A percentile compares a stretch with the other conserved stretches of the same genome.
These are phyloP conservation scores for Trypanosoma vivax DNA, from an alignment of 208 protist species.

Conservation along the genomic window DNA sequence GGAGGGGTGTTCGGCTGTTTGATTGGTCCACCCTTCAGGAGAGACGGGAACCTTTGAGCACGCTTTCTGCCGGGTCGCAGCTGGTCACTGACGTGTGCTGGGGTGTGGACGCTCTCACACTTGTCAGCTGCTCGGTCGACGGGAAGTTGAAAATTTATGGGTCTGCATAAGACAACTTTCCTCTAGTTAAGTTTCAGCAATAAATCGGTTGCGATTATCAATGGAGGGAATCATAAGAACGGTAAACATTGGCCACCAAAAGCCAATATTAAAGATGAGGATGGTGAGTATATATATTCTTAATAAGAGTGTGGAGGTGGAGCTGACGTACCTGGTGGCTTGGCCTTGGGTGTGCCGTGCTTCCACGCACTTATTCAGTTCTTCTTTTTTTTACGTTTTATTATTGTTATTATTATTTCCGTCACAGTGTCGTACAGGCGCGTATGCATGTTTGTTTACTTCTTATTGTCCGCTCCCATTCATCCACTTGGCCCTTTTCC, in stretches of 20 bases:
- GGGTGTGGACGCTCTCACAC: slow-evolving; percentile 20
- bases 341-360: too few species aligned
- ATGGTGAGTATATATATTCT: not conserved
- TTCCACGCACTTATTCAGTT: too few species aligned
- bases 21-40: slow-evolving; percentile 12
- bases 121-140: slow-evolving; percentile 38
- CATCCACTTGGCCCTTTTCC: too few species aligned
- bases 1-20: slow-evolving; percentile 15
- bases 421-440: too few species aligned
- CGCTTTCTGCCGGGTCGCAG: slow-evolving; percentile 12
- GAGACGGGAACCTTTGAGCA: slow-evolving; percentile 2
- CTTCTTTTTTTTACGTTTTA: too few species aligned
- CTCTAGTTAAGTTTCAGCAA: not conserved
- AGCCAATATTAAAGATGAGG: too few species aligned
- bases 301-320: not conserved
- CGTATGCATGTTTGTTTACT: too few species aligned
- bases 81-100: slow-evolving; percentile 38
- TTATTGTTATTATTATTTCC: too few species aligned
- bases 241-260: too few species aligned
- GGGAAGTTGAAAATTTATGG: slow-evolving; percentile 42
- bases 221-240: not conserved
- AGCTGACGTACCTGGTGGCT: too few species aligned
- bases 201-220: not conserved
- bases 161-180: not conserved
- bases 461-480: too few species aligned